Evolutionary conservation across 345 rosid species (phyloP).

Genomic region (Aurinia saxatilis): DNA sequence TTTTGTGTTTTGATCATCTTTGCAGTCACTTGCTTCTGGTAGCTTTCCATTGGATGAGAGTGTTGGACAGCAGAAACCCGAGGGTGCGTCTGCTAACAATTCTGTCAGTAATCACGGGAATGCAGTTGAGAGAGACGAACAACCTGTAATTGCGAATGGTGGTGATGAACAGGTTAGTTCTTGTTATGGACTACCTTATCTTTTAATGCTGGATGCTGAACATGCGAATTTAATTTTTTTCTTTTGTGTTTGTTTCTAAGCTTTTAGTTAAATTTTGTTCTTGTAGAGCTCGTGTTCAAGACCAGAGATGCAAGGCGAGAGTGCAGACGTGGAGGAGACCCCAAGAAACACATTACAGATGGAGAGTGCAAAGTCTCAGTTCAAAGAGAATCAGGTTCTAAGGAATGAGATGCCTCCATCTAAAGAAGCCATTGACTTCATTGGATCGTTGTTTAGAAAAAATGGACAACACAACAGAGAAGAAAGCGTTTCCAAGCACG

Average conservation of each 20-base stretch:
- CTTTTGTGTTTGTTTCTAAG: not conserved
- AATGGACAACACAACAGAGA: conserved; percentile 16
- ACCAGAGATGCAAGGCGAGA: conserved; percentile 61
- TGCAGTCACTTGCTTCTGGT: conserved; percentile 46
- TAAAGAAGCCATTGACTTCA: conserved; percentile 67
- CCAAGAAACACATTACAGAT: conserved; percentile 15
- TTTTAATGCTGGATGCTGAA: not conserved
- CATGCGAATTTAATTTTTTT: not conserved
- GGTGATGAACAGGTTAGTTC: conserved; percentile 71
- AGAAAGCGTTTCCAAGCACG: conserved; percentile 31
- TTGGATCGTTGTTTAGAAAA: conserved; percentile 44
- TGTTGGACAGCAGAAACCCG: conserved; percentile 62
- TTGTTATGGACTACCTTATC: not conserved
- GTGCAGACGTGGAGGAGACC: conserved; percentile 33
- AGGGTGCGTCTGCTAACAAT: conserved; percentile 66
- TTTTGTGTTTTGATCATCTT: conserved; percentile 4
- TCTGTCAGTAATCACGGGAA: conserved; percentile 46
- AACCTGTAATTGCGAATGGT: conserved; percentile 45
- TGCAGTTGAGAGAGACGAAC: conserved; percentile 36
- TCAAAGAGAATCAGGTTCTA: not conserved
- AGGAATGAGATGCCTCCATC: conserved; percentile 22
- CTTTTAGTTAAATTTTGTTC: conserved; percentile 10
- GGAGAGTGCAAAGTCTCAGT: conserved; percentile 9
- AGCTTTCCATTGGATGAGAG: conserved; percentile 48
- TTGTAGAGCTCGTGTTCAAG: conserved; percentile 84